Conservation (phyloP, 1,284 basidiomycete genomes). For the Omphalotus olearius region DNA sequence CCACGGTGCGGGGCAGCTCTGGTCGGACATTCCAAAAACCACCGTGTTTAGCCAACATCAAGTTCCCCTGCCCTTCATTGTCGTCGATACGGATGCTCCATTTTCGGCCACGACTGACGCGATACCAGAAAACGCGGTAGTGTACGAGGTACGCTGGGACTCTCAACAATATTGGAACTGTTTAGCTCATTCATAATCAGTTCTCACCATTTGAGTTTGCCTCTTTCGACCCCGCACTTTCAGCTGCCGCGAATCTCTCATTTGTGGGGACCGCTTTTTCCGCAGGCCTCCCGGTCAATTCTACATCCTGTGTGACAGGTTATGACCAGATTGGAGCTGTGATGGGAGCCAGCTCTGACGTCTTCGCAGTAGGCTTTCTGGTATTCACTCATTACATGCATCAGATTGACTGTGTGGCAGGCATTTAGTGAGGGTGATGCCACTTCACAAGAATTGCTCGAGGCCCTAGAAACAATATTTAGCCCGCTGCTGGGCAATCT, state of each 20-base stretch:
- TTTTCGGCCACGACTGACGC: not conserved
- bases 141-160: constrained; percentile 27
- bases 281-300: constrained; percentile 21
- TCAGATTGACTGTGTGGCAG: too few species aligned
- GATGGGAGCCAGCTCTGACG: constrained; percentile 35
- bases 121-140: not conserved
- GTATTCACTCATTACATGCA: not conserved
- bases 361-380: constrained; percentile 33
- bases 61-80: constrained; percentile 36
- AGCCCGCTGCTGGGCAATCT: not conserved
- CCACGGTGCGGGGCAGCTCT: constrained; percentile 29
- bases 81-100: constrained; percentile 20
- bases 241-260: constrained; percentile 38
- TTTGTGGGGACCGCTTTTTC: constrained; percentile 35
- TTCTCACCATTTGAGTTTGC: constrained; percentile 21
- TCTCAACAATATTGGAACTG: too few species aligned
- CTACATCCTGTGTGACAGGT: constrained; percentile 38
- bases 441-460: constrained; percentile 27
- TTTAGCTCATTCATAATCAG: constrained; percentile 1
- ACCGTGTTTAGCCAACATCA: constrained; percentile 26
- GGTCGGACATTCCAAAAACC: constrained; percentile 16
- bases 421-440: too few species aligned
- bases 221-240: constrained; percentile 41
- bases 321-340: constrained; percentile 46
- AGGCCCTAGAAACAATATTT: constrained; percentile 5